Evolutionary conservation across 2,329 filamentous ascomycete genomes (phyloP).

Genomic region (Colletotrichum sp.): DNA sequence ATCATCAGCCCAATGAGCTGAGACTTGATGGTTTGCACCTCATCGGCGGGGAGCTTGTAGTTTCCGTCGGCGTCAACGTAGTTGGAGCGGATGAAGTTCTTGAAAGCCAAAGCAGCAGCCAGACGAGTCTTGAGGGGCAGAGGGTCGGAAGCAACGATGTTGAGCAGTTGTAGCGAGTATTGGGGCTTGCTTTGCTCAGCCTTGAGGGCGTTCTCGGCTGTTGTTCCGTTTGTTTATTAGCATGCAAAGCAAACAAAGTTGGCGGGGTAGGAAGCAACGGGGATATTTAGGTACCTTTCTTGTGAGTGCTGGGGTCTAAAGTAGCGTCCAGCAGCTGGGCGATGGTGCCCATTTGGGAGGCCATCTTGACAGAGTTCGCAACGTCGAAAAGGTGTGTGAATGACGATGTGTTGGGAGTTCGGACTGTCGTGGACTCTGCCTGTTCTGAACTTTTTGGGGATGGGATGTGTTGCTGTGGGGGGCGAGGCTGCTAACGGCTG

Average conservation of each 20-base stretch:
- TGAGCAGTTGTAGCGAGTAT: constrained; percentile 87
- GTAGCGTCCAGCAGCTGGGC: constrained; percentile 89
- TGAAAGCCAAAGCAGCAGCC: constrained; percentile 91
- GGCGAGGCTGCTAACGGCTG: constrained; percentile 7
- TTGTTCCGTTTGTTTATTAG: constrained; percentile 38
- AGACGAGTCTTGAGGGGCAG: constrained; percentile 82
- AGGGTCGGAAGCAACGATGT: constrained; percentile 81
- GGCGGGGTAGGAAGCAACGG: constrained; percentile 30
- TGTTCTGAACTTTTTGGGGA: constrained; percentile 16
- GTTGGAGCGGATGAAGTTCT: constrained; percentile 95
- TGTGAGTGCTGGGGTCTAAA: constrained; percentile 84
- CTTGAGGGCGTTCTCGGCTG: constrained; percentile 83
- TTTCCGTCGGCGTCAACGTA: constrained; percentile 95
- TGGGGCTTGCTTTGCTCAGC: constrained; percentile 81
- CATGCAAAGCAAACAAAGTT: constrained; percentile 28
- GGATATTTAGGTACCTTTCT: constrained; percentile 70
- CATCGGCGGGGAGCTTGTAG: constrained; percentile 83
- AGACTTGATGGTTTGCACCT: constrained; percentile 90
- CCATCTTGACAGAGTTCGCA: constrained; percentile 48
- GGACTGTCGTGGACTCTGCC: constrained; percentile 4
- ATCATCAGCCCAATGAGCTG: constrained; percentile 98
- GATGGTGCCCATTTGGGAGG: constrained; percentile 63
- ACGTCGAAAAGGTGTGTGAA: neutral
- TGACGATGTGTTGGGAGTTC: neutral
- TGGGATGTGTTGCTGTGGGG: constrained; percentile 16